Evolutionary conservation across 1,139 yeast genomes (phyloP), one percentile per base, ranked within the genome.

Genomic region (Blastobotrys serpentis): DNA sequence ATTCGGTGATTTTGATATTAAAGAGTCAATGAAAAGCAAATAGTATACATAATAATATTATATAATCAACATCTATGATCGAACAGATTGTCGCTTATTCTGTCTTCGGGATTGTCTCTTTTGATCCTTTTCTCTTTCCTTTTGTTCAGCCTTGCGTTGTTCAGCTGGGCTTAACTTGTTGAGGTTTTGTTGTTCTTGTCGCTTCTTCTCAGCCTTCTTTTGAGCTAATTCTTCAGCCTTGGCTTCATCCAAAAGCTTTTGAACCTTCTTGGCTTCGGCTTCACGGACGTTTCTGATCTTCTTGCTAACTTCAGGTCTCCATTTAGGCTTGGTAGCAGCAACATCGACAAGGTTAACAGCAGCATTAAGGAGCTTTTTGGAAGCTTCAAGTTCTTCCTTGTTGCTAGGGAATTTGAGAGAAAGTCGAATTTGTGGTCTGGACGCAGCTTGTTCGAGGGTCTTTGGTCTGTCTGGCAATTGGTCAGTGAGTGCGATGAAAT

Each of bases 1-100:
- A 92, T 68, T 86, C 96, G 0, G 96, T 92, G 25, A 86, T 92
- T 51, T 82, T 92, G 34, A 82, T 92, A 2, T 73, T 90, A 57
- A 60, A 63, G 44, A 53, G 59, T 25, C 51, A 30, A 30, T 11
- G 10, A 33, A 33, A 34, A 33, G 11, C 3, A 26, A 25, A 21
- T 22, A 10, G 6, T 43, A 34, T 17, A 22, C 14, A 19, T 34
- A 36, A 16, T 23, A 22, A 13, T 13, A 14, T 11, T 6, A 25
- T 25, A 14, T 19, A 11, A 23, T 30, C 29, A 42, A 10, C n/a
- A n/a, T n/a, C n/a, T n/a, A n/a, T n/a, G 32, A 29, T 14, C 19
- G 7, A 11, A 25, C 22, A 14, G 30, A 14, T 44, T 53, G 55
- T 16, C 38, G 13, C 17, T 36, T 36, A 14, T 11, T 36, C 19